Percentiles rank a stretch among this genome's conserved stretches.
These are phyloP conservation scores for Aureobasidium sp. DNA, from an alignment of 2,329 filamentous ascomycete species.

Conservation along the genomic window DNA sequence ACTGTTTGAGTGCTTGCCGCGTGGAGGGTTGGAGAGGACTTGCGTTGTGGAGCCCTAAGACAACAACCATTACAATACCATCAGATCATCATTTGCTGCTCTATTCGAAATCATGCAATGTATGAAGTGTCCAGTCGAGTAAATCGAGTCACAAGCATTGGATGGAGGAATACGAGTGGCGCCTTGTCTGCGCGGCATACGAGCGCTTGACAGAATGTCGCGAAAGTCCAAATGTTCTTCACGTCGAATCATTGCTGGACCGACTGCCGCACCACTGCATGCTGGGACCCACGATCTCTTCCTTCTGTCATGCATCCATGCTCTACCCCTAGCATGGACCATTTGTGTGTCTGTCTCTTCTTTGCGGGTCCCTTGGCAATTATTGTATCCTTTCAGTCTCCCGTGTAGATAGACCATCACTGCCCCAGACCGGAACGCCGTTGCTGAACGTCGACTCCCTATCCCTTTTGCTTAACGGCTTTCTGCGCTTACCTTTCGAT, in stretches of 20 bases:
- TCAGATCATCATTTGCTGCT: neutral
- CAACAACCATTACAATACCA: neutral
- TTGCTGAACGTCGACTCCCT: conserved; percentile 7
- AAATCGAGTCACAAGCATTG: neutral
- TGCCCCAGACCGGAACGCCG: conserved; percentile 10
- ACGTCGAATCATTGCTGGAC: conserved; percentile 5
- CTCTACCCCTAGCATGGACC: conserved; percentile 6
- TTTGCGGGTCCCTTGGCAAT: conserved; percentile 7
- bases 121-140: neutral
- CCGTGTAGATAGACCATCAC: conserved; percentile 6
- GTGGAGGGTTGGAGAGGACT: neutral
- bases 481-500: neutral
- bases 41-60: neutral
- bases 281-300: conserved; percentile 3
- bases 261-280: conserved; percentile 11
- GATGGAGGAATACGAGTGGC: neutral
- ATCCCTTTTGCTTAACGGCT: conserved; percentile 11
- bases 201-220: neutral
- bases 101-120: conserved; percentile 4
- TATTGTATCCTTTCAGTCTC: neutral
- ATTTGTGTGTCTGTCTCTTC: neutral
- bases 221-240: neutral
- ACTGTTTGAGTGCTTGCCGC: conserved; percentile 4
- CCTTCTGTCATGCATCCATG: conserved; percentile 3
- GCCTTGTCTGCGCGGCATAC: neutral